Evolutionary conservation across 1,139 yeast species (phyloP).

Genomic region (Kurtzmaniella natalensis): DNA sequence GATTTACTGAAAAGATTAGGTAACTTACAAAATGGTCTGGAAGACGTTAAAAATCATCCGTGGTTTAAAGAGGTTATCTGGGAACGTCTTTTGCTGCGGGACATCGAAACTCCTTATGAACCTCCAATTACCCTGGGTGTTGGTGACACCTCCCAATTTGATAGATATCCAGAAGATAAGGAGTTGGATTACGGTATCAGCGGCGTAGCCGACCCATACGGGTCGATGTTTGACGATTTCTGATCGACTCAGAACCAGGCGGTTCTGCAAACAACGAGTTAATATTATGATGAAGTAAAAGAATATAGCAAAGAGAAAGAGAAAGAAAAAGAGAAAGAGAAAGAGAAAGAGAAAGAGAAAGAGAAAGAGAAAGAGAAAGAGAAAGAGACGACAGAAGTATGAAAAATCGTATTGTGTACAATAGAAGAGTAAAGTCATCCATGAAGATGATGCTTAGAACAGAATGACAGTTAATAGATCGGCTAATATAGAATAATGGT

Average conservation of each 20-base stretch:
- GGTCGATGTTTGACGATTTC: constrained; percentile 47
- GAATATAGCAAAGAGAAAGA: too few relatives aligned
- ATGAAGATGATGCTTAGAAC: too few relatives aligned
- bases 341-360: too few relatives aligned
- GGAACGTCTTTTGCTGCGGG: constrained; percentile 54
- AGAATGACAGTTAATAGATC: too few relatives aligned
- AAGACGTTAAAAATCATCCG: constrained; percentile 52
- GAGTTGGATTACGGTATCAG: constrained; percentile 51
- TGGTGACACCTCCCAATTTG: constrained; percentile 61
- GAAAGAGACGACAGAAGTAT: too few relatives aligned
- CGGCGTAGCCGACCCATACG: constrained; percentile 46
- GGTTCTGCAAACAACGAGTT: not conserved
- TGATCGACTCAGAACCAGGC: constrained; percentile 13
- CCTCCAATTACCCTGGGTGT: constrained; percentile 61
- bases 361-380: too few relatives aligned
- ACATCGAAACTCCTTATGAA: constrained; percentile 60
- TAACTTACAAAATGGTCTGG: constrained; percentile 53
- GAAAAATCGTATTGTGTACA: too few relatives aligned
- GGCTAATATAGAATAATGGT: too few relatives aligned
- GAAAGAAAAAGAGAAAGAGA: too few relatives aligned
- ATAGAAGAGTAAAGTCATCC: too few relatives aligned
- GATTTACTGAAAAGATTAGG: constrained; percentile 56
- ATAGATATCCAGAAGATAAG: constrained; percentile 58
- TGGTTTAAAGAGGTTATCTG: constrained; percentile 62
- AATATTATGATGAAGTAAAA: too few relatives aligned